phyloP scores from a whole-genome alignment of 805 yeast genomes.

The Blastobotrys chiropterorum region DNA sequence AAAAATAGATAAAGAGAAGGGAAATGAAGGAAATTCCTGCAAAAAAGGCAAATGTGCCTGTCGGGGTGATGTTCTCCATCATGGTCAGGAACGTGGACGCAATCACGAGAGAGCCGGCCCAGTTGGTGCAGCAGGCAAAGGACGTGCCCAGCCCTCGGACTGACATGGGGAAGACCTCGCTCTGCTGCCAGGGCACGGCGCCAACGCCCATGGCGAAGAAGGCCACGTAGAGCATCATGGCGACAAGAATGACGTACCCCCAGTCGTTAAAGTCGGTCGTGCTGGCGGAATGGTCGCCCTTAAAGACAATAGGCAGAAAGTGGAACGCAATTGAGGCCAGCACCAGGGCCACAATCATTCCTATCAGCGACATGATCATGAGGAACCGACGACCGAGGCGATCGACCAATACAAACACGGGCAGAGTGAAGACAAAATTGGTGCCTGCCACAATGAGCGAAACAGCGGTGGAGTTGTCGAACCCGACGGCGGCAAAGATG shows the following conservation, averaged over 20 bases:
- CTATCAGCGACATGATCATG: conserved; percentile 68
- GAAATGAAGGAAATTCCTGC: conserved; percentile 15
- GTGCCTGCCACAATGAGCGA: conserved; percentile 91
- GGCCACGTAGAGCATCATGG: conserved; percentile 83
- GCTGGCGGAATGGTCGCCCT: conserved; percentile 1
- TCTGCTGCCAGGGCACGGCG: conserved; percentile 97
- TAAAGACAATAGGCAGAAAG: conserved; percentile 43
- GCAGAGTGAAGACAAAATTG: conserved; percentile 77
- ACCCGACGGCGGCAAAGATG: conserved; percentile 74
- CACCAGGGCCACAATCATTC: conserved; percentile 70
- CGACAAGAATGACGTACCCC: conserved; percentile 80
- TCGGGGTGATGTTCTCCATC: conserved; percentile 87
- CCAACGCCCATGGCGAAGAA: conserved; percentile 92
- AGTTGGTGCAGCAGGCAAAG: conserved; percentile 83
- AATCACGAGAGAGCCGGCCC: conserved; percentile 90
- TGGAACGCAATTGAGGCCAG: conserved; percentile 88
- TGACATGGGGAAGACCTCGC: conserved; percentile 86
- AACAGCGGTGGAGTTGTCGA: conserved; percentile 80
- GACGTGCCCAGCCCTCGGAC: conserved; percentile 91
- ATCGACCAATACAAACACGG: conserved; percentile 83
- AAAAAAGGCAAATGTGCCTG: conserved; percentile 65
- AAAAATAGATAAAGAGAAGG: conserved; percentile 10
- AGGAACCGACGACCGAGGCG: conserved; percentile 81
- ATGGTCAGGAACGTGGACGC: conserved; percentile 90
- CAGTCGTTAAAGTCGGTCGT: conserved; percentile 55